These are phyloP conservation scores for Steccherinum ochraceum DNA, from an alignment of 768 basidiomycete genomes.

Conservation along the genomic window DNA sequence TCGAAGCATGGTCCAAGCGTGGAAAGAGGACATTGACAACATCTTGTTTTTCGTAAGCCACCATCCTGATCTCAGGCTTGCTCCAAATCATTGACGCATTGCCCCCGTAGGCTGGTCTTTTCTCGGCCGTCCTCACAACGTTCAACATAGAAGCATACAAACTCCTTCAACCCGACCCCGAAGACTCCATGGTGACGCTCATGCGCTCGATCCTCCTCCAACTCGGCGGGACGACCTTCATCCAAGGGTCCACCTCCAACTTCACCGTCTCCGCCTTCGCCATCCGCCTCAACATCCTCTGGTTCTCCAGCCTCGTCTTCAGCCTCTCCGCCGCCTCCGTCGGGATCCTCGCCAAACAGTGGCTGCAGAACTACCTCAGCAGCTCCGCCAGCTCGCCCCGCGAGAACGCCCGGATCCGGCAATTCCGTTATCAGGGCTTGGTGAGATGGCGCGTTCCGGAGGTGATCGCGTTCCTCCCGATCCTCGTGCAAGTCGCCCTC, in stretches of 20 bases:
- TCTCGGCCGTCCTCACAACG: conserved; percentile 7
- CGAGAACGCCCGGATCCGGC: not conserved
- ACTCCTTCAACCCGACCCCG: not conserved
- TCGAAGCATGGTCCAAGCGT: not conserved
- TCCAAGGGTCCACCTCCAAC: not conserved
- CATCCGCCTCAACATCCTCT: conserved; percentile 9
- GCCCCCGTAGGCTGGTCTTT: conserved; percentile 10
- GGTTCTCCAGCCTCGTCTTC: conserved; percentile 16
- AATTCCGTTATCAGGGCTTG: not conserved
- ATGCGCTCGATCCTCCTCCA: conserved; percentile 1
- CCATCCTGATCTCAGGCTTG: too few species aligned
- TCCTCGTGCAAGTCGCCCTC: not conserved
- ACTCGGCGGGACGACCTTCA: not conserved
- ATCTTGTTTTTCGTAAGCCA: too few species aligned
- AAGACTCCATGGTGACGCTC: not conserved
- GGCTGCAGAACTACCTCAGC: conserved; percentile 4
- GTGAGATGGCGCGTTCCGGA: not conserved
- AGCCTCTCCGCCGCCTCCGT: conserved; percentile 13
- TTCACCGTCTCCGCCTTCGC: conserved; percentile 1
- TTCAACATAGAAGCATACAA: conserved; percentile 8
- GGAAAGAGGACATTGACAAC: not conserved
- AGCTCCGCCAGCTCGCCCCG: not conserved
- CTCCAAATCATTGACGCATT: too few species aligned
- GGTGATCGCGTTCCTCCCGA: not conserved
- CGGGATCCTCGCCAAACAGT: conserved; percentile 16